phyloP scores from a whole-genome alignment of 1,284 basidiomycete genomes.

The Cutaneotrichosporon sp. region DNA sequence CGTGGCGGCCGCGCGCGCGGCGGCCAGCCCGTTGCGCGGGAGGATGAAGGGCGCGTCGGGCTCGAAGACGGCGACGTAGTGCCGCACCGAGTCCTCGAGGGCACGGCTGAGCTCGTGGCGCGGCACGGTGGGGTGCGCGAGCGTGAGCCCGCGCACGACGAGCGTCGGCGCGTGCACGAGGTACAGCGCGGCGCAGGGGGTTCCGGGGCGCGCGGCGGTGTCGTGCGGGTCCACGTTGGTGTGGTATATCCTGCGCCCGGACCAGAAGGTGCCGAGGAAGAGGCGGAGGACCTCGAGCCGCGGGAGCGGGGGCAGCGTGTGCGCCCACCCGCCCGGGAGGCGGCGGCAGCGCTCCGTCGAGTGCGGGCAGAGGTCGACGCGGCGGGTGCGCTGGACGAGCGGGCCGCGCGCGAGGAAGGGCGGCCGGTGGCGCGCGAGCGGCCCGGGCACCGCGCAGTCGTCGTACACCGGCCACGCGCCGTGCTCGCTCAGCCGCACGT shows the following conservation, averaged over 20 bases:
- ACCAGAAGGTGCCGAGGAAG: conserved; percentile 7
- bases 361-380: conserved; percentile 14
- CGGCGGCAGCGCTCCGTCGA: conserved; percentile 9
- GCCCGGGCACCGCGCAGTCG: conserved; percentile 6
- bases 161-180: conserved; percentile 11
- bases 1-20: background rate
- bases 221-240: conserved; percentile 15
- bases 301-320: conserved; percentile 11
- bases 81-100: conserved; percentile 9
- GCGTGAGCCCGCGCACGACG: conserved; percentile 14
- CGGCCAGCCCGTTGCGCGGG: conserved; percentile 9
- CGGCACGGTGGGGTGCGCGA: conserved; percentile 12
- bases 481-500: conserved; percentile 7
- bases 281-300: conserved; percentile 12
- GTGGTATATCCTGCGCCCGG: conserved; percentile 15
- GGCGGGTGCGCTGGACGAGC: conserved; percentile 1
- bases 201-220: background rate
- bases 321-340: conserved; percentile 2
- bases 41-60: conserved; percentile 18
- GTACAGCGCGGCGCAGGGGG: conserved; percentile 10
- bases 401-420: background rate
- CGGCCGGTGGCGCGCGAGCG: background rate
- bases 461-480: conserved; percentile 17
- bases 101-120: conserved; percentile 8
- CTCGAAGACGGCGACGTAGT: conserved; percentile 15